Evolutionary conservation across 148 eudicot species (phyloP).

Genomic region (Dysphania ambrosioides): DNA sequence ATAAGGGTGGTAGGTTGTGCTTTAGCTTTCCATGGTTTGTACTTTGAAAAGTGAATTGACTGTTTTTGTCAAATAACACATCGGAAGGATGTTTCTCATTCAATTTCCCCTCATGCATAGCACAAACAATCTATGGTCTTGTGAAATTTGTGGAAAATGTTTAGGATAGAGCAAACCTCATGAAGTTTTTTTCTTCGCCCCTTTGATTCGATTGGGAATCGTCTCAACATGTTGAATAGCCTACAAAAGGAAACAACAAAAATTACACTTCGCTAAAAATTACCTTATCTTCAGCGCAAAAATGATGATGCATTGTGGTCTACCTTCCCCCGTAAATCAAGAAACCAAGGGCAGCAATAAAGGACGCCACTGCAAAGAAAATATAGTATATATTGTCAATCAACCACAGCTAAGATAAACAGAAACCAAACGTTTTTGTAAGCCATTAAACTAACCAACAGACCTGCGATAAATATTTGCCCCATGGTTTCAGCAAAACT

Average conservation of each 20-base stretch:
- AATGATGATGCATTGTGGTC: slow-evolving; percentile 4
- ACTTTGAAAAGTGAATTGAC: too few species aligned
- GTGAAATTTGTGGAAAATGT: neutral
- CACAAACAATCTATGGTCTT: too few species aligned
- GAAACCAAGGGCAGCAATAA: slow-evolving; percentile 58
- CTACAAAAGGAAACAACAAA: slow-evolving; percentile 27
- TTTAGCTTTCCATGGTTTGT: neutral
- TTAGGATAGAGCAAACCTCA: slow-evolving; percentile 54
- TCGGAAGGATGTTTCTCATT: neutral
- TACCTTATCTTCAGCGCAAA: neutral
- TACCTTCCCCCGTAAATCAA: slow-evolving; percentile 63
- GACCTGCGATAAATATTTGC: slow-evolving; percentile 82
- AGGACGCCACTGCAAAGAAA: slow-evolving; percentile 43
- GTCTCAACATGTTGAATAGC: slow-evolving; percentile 51
- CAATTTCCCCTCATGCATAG: neutral
- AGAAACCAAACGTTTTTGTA: neutral
- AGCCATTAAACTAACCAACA: neutral
- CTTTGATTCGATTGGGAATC: slow-evolving; percentile 69
- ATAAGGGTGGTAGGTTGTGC: neutral
- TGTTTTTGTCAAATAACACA: neutral
- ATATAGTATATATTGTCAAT: neutral
- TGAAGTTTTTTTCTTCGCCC: slow-evolving; percentile 63
- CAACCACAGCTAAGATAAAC: neutral
- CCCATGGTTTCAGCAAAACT: slow-evolving; percentile 50
- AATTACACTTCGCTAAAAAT: slow-evolving; percentile 1